Evolutionary conservation across 257 asterid genomes (phyloP), one percentile per base, ranked within the genome.

Genomic region (Salvia rosmarinus): DNA sequence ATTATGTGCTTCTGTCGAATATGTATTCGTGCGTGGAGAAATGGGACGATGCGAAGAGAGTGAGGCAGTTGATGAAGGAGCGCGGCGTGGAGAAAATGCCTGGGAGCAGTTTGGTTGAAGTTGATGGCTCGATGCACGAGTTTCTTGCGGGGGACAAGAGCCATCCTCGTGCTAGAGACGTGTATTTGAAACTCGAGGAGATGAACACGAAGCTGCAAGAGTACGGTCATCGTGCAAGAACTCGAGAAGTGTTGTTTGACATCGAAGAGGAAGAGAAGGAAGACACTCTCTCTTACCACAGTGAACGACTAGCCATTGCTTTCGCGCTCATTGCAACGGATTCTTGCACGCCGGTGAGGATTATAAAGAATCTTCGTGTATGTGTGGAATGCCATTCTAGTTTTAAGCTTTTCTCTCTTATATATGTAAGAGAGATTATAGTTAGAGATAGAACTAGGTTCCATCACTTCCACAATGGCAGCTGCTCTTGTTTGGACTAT

Each of bases 231-330:
- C 80, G 28, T 76, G 82, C 89, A 21, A 78, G 82, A 28, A 84
- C 87, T n/a, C 55, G 80, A 57, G 88, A 84, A 25, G 90, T 89
- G 66, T 12, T 87, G 86, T 85, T 89, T n/a, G 95, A 87, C 57
- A 81, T 89, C 62, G 96, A 87, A 68, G 91, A 85, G 75, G 91
- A 87, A 75, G 91, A 89, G 73, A 87, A 85, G 80, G 90, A 79
- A 71, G 85, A 68, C 28, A 85, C 90, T 21, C 79, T 87, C 2
- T 74, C 75, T 3, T 85, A 84, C 75, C 91, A 89, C 47, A 89
- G 90, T 56, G 95, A 89, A 37, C 84, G 87, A 28, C 23, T 87
- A 19, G 95, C 96, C 21, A 80, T 82, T 50, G 91, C 91, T 1
- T 85, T 82, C 79, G 88, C 91, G 42, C 89, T 85, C 7, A 54